A percentile compares a stretch with the other conserved stretches of the same genome.
These are phyloP conservation scores for Brassica rapa DNA, from an alignment of 345 rosid species.

Conservation along the genomic window DNA sequence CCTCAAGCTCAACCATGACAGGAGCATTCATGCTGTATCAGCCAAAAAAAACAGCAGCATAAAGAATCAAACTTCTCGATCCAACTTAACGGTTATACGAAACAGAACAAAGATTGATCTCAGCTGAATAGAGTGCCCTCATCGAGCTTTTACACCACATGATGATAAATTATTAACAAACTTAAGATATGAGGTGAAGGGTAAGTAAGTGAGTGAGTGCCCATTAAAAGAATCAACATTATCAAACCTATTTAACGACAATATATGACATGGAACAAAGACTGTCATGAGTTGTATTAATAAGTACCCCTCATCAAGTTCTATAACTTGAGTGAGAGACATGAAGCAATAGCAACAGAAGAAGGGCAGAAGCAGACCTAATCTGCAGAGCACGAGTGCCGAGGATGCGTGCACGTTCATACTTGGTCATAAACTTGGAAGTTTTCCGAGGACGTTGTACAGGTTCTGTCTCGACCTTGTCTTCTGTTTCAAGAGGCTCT, in stretches of 20 bases:
- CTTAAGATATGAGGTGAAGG: not conserved
- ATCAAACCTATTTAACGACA: not conserved
- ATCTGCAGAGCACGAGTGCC: slow-evolving; percentile 87
- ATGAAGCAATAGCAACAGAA: not conserved
- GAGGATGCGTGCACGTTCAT: slow-evolving; percentile 81
- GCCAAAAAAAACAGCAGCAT: not conserved
- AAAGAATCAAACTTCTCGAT: not conserved
- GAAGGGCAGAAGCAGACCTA: slow-evolving; percentile 44
- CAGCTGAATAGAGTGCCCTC: not conserved
- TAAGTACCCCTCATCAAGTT: too few relatives aligned
- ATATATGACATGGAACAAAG: not conserved
- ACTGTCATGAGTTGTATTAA: not conserved
- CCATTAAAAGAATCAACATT: too few relatives aligned
- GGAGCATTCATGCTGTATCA: slow-evolving; percentile 88
- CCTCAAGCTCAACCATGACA: slow-evolving; percentile 89
- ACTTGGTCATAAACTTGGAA: slow-evolving; percentile 76
- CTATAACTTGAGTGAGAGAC: not conserved
- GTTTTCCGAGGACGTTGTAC: slow-evolving; percentile 61
- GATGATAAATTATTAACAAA: not conserved
- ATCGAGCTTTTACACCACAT: not conserved
- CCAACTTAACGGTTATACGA: not conserved
- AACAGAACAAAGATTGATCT: not conserved
- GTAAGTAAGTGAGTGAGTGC: not conserved
- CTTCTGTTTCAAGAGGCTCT: slow-evolving; percentile 70
- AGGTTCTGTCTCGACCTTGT: slow-evolving; percentile 49